Evolutionary conservation across 192 early-diverging fungal species (phyloP).

Genomic region (Coemansia sp.): DNA sequence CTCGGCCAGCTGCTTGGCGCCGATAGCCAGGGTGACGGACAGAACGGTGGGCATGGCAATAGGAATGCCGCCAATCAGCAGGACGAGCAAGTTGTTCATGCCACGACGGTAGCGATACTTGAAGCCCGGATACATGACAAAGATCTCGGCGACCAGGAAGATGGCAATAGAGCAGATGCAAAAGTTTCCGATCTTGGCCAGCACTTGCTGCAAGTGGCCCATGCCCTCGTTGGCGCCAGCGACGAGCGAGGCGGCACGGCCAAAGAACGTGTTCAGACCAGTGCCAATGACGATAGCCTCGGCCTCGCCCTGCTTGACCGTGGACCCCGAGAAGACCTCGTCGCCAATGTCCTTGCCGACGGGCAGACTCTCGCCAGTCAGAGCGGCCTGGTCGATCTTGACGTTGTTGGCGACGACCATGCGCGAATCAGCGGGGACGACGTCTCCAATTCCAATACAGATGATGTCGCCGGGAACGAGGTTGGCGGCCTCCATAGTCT

Average conservation of each 20-base stretch:
- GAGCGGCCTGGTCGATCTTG: slow-evolving; percentile 72
- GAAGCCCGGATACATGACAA: slow-evolving; percentile 75
- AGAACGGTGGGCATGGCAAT: slow-evolving; percentile 84
- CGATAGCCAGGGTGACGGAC: slow-evolving; percentile 79
- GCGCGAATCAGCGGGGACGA: slow-evolving; percentile 86
- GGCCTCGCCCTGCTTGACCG: slow-evolving; percentile 81
- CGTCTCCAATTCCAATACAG: slow-evolving; percentile 83
- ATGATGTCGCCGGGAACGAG: slow-evolving; percentile 94
- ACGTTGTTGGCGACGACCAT: slow-evolving; percentile 71
- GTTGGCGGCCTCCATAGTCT: slow-evolving; percentile 71
- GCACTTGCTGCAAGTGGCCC: slow-evolving; percentile 73
- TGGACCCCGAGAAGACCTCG: slow-evolving; percentile 78
- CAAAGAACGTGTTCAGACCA: slow-evolving; percentile 83
- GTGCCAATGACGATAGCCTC: slow-evolving; percentile 80
- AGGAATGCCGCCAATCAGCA: slow-evolving; percentile 81
- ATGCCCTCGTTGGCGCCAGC: slow-evolving; percentile 72
- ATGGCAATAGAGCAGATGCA: slow-evolving; percentile 73
- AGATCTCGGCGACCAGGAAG: slow-evolving; percentile 70
- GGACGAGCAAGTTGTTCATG: slow-evolving; percentile 78
- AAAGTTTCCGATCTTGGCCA: slow-evolving; percentile 79
- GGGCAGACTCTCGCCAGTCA: slow-evolving; percentile 78
- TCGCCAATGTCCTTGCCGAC: slow-evolving; percentile 70
- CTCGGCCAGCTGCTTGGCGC: slow-evolving; percentile 80
- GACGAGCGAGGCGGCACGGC: slow-evolving; percentile 78
- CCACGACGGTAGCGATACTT: slow-evolving; percentile 71